Evolutionary conservation across 129 eudicot genomes (phyloP).

Genomic region (Oenanthe sinensis): DNA sequence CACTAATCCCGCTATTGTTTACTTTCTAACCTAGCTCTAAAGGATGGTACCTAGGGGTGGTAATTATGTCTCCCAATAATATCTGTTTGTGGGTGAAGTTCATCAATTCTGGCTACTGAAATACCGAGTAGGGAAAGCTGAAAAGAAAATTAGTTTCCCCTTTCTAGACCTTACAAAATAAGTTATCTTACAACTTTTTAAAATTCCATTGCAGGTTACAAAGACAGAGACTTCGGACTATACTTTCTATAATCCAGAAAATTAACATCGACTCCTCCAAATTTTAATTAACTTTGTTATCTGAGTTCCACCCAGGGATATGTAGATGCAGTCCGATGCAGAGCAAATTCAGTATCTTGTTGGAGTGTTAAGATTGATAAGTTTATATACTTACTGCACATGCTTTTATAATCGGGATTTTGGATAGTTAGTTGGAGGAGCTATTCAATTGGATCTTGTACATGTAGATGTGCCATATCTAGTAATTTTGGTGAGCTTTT

Average conservation of each 20-base stretch:
- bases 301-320: not conserved
- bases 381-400: not conserved
- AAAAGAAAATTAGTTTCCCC: not conserved
- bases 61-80: not conserved
- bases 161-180: not conserved
- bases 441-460: not conserved
- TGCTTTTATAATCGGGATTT: not conserved
- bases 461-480: not conserved
- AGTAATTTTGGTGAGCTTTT: not conserved
- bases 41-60: not conserved
- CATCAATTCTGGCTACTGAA: not conserved
- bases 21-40: not conserved
- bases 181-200: not conserved
- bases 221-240: constrained; percentile 76
- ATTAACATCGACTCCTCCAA: constrained; percentile 5
- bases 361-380: not conserved
- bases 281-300: not conserved
- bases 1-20: not conserved
- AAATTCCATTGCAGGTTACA: constrained; percentile 42
- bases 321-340: not conserved
- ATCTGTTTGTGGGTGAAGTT: not conserved
- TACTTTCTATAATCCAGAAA: constrained; percentile 62
- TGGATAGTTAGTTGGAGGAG: not conserved
- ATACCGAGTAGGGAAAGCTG: not conserved
- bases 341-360: constrained; percentile 5